A percentile compares a stretch with the other conserved stretches of the same genome.
Conservation (phyloP, 768 basidiomycete genomes). For the Cantharellus anzutake region DNA sequence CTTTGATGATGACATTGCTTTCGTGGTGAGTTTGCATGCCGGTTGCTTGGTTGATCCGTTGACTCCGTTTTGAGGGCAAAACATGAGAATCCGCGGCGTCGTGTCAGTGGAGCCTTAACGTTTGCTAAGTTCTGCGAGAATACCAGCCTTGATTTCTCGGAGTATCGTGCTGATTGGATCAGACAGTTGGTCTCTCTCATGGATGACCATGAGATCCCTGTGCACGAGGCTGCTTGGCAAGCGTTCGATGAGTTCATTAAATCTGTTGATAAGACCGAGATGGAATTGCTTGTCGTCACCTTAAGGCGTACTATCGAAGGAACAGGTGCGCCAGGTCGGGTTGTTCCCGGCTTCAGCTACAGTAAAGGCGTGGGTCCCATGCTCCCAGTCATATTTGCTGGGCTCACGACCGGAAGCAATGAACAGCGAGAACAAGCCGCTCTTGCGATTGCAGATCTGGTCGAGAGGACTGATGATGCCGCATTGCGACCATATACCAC, state of each 20-base stretch:
- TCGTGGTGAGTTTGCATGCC: constrained; percentile 43
- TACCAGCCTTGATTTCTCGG: constrained; percentile 57
- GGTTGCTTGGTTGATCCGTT: background rate
- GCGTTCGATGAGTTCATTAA: constrained; percentile 81
- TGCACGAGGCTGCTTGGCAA: constrained; percentile 53
- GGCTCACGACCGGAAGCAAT: constrained; percentile 85
- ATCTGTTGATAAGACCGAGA: constrained; percentile 77
- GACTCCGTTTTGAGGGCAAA: constrained; percentile 42
- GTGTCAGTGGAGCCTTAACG: constrained; percentile 60
- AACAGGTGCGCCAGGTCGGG: constrained; percentile 54
- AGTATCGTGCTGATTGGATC: constrained; percentile 90
- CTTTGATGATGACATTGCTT: constrained; percentile 71
- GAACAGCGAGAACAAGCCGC: constrained; percentile 92
- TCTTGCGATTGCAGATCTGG: constrained; percentile 89
- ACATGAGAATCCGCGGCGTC: constrained; percentile 43
- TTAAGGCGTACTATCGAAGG: constrained; percentile 76
- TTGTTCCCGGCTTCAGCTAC: constrained; percentile 72
- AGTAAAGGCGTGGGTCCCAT: constrained; percentile 68
- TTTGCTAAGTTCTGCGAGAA: constrained; percentile 73
- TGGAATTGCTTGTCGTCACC: constrained; percentile 78
- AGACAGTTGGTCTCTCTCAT: constrained; percentile 68
- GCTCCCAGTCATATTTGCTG: constrained; percentile 77
- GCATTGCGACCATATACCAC: constrained; percentile 93
- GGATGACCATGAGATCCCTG: constrained; percentile 43
- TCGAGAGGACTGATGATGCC: constrained; percentile 63